phyloP scores from a whole-genome alignment of 1,139 yeast genomes.

The Pichia sp. region DNA sequence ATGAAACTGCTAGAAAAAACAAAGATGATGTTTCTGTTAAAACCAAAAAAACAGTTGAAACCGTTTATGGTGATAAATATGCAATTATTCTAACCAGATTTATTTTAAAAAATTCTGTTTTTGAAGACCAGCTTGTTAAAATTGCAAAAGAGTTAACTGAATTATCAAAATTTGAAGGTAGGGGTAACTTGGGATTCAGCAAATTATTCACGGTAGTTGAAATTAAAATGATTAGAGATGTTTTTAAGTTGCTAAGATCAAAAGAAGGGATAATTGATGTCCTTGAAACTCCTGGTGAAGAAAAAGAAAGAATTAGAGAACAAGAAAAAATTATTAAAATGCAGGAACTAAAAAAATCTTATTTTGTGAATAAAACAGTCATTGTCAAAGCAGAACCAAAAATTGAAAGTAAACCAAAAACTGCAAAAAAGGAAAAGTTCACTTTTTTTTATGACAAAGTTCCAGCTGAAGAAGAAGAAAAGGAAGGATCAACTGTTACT shows the following conservation, averaged over 20 bases:
- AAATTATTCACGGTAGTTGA: slow-evolving; percentile 6
- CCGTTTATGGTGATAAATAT: slow-evolving; percentile 12
- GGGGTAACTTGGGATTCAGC: slow-evolving; percentile 4
- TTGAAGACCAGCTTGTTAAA: slow-evolving; percentile 4
- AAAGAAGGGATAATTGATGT: slow-evolving; percentile 1
- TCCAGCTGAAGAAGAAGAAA: neutral
- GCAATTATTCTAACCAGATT: slow-evolving; percentile 10
- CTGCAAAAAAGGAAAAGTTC: neutral
- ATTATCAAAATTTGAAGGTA: slow-evolving; percentile 8
- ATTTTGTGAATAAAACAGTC: neutral
- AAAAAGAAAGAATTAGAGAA: neutral
- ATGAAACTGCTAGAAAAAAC: slow-evolving; percentile 3
- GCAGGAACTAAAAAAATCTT: neutral
- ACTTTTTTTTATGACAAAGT: neutral
- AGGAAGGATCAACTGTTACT: neutral
- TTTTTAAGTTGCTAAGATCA: slow-evolving; percentile 7
- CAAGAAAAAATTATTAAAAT: neutral
- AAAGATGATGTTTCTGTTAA: neutral
- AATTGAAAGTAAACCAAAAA: neutral
- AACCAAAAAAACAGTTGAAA: neutral
- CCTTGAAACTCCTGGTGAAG: neutral
- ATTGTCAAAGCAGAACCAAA: neutral
- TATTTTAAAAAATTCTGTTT: neutral
- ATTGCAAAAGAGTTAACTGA: slow-evolving; percentile 7
- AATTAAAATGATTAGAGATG: slow-evolving; percentile 7